Base-by-base conservation (phyloP, 257 asterid species). In the Lantana camara region DNA sequence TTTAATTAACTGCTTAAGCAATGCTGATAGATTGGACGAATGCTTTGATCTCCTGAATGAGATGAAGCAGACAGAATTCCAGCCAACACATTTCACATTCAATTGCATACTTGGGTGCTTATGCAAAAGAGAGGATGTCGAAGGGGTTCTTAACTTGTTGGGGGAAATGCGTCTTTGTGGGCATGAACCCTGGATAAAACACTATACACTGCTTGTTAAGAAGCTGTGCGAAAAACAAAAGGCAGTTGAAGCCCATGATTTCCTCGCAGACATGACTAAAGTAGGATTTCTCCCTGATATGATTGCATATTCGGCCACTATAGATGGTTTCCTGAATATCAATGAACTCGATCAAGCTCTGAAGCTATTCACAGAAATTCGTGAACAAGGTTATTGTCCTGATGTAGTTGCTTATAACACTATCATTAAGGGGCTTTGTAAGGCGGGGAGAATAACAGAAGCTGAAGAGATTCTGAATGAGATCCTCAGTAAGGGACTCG, bases 121-220 rank as follows among this genome's bases (percentile, higher is more conserved):
- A 53, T 92, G 98, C 61, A 76, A 84, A 67, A 75, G 69, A 71
- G 73, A 47, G 45, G 91, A 92, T 75, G 79, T 74, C 60, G 69
- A 22, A 44, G 87, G 82, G 37, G 91, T 91, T 64, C 83, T 89
- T 69, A 70, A 70, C 66, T 61, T 92, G 54, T 60, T 89, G 61
- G 81, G 66, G 79, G 89, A 82, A 75, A 89, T 92, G 93, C 93
- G 95, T 53, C 64, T 41, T 34, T 41, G 70, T 53, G 96, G 98
- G 74, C 82, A 83, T 56, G 83, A 72, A 63, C 98, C 98, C 20
- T 92, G 98, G 98, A 92, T 92, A 73, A 92, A 89, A 75, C 46
- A 90, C 71, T 83, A 84, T 47, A 85, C 96, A 0, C 63, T 83
- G 47, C 98, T 92, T 54, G 77, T 82, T 37, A 73, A 76, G 75